Conservation (phyloP, 73 alveolate species). For the Breviolum minutum region DNA sequence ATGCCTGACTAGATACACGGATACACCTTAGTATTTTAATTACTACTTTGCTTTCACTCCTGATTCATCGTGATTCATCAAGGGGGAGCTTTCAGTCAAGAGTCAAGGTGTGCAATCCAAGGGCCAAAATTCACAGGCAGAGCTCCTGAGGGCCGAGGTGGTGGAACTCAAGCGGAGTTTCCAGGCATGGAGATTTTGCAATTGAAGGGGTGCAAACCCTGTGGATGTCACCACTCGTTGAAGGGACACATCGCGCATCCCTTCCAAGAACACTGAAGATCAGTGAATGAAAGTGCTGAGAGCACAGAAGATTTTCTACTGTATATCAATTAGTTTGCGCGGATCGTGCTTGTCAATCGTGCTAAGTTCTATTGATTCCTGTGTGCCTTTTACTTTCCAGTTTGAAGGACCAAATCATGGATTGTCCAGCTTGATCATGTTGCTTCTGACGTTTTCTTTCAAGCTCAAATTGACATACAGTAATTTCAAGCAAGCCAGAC, state of each 20-base stretch:
- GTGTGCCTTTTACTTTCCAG: too few relatives aligned
- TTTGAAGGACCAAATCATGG: too few relatives aligned
- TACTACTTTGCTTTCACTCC: neutral
- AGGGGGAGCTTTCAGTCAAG: neutral
- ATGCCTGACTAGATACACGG: neutral
- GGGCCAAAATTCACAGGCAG: neutral
- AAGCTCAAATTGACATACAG: too few relatives aligned
- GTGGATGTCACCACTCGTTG: neutral
- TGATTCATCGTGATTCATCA: neutral
- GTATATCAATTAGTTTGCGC: too few relatives aligned
- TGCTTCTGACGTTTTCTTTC: too few relatives aligned
- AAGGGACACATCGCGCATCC: neutral
- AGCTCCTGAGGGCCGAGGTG: constrained; percentile 30
- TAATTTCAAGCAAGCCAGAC: too few relatives aligned
- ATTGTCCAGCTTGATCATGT: too few relatives aligned
- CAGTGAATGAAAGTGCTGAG: neutral
- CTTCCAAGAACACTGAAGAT: neutral
- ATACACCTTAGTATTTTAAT: too few relatives aligned
- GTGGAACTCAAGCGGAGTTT: neutral
- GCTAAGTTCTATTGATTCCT: too few relatives aligned
- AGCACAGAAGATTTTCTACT: neutral
- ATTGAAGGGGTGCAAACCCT: neutral
- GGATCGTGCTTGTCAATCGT: too few relatives aligned
- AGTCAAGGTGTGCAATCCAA: neutral
- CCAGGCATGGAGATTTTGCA: neutral